A percentile compares a stretch with the other conserved stretches of the same genome.
Conservation (phyloP, 495 filamentous ascomycete species). For the Hypoxylon intermedium region DNA sequence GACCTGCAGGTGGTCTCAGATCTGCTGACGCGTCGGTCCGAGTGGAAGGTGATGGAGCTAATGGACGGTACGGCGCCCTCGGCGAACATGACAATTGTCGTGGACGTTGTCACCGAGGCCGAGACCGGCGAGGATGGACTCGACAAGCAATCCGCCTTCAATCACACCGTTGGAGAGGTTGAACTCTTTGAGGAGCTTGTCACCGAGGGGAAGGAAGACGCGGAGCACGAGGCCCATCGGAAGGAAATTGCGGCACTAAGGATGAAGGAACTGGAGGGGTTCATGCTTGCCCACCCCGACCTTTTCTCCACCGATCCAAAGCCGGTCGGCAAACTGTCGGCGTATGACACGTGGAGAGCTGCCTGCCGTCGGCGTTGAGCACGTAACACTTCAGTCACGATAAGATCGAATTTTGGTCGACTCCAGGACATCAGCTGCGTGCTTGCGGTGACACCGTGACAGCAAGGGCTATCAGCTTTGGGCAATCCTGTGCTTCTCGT, state of each 20-base stretch:
- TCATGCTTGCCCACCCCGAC: slow-evolving; percentile 15
- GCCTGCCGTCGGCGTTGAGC: neutral
- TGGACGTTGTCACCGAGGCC: slow-evolving; percentile 28
- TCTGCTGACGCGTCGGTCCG: slow-evolving; percentile 10
- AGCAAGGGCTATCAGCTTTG: too few relatives aligned
- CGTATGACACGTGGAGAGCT: slow-evolving; percentile 22
- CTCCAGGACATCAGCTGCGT: too few relatives aligned
- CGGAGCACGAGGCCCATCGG: slow-evolving; percentile 18
- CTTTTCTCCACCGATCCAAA: slow-evolving; percentile 19
- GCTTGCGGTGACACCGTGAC: too few relatives aligned
- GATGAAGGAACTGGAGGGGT: slow-evolving; percentile 23
- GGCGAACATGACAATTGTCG: slow-evolving; percentile 26
- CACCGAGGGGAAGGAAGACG: slow-evolving; percentile 15
- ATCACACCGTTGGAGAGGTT: slow-evolving; percentile 24
- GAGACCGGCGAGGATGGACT: neutral
- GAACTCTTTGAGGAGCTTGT: slow-evolving; percentile 22
- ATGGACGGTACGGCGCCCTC: neutral
- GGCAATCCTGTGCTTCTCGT: too few relatives aligned
- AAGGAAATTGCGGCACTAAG: slow-evolving; percentile 14
- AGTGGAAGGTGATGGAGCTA: slow-evolving; percentile 21
- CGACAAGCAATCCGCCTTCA: slow-evolving; percentile 5
- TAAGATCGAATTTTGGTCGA: too few relatives aligned
- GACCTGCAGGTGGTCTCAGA: slow-evolving; percentile 24
- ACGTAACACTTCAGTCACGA: too few relatives aligned
- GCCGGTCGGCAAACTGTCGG: slow-evolving; percentile 25